Evolutionary conservation across 768 basidiomycete species (phyloP), one percentile per base, ranked within the genome.

Genomic region (Clitopilus passeckerianus): DNA sequence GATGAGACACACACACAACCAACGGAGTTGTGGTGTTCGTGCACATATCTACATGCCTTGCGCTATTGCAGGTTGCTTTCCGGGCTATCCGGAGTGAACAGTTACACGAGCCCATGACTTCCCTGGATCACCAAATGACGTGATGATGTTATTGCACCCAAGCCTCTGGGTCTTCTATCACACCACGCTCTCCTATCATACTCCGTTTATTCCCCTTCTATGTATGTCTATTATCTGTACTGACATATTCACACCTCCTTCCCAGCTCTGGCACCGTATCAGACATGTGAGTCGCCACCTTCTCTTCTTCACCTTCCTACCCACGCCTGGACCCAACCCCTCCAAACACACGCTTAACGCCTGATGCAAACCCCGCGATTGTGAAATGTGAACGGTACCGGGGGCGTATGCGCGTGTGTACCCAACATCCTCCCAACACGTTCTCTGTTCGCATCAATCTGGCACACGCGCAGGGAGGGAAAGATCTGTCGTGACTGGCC

Each of bases 271-370:
- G 66, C 0, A 20, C 61, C 1, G 53, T 59, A n/a, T 57, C 66
- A 1, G 60, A 67, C 24, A 64, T 69, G 68, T 66, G 46, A 23
- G 60, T 37, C 37, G 33, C 16, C 46, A 41, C 37, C 37, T 41
- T 41, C 37, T n/a, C n/a, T 3, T 41, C n/a, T 30, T 34, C 18
- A 24, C 10, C 37, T 18, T 18, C n/a, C 37, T 41, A 41, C n/a
- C 37, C 37, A 41, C 37, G 37, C 37, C n/a, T 9, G n/a, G 37
- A 30, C 27, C 27, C 27, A 30, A 30, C 27, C 27, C n/a, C 37
- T 41, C n/a, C 37, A 10, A 50, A 50, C 46, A 50, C 46, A n/a
- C 46, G 18, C 20, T 10, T 50, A 18, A 15, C 3, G 37, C 37
- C 37, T 41, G 10, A 41, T 9, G 3, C 57, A 30, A 16, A 56